phyloP scores from a whole-genome alignment of 495 filamentous ascomycete species.

The Penicillium fimorum region DNA sequence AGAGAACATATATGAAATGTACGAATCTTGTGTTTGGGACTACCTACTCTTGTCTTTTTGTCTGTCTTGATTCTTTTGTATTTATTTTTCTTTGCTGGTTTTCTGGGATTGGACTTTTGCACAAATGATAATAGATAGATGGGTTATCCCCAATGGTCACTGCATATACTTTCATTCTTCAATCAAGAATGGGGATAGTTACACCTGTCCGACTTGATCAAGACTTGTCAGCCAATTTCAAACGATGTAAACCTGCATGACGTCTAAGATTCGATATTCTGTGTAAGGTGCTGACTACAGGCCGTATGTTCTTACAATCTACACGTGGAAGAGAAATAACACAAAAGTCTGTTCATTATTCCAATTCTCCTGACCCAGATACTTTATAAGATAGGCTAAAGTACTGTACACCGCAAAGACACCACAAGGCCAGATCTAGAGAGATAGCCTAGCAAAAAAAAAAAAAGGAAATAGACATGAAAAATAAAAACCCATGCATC shows the following conservation, averaged over 20 bases:
- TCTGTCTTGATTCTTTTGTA: not conserved
- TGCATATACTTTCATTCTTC: not conserved
- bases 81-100: not conserved
- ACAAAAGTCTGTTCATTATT: constrained; percentile 18
- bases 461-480: constrained; percentile 6
- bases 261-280: not conserved
- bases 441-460: constrained; percentile 11
- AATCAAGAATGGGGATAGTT: not conserved
- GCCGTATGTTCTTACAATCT: not conserved
- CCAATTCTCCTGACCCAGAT: constrained; percentile 20
- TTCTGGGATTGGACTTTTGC: not conserved
- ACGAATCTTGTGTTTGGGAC: not conserved
- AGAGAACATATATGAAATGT: not conserved
- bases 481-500: constrained; percentile 18
- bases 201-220: constrained; percentile 1
- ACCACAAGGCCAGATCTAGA: constrained; percentile 19
- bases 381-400: constrained; percentile 14
- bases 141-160: not conserved
- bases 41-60: not conserved
- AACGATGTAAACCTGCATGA: not conserved
- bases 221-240: too few relatives aligned
- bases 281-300: not conserved
- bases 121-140: constrained; percentile 6
- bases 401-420: constrained; percentile 21
- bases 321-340: not conserved